Evolutionary conservation across 148 eudicot genomes (phyloP), one percentile per base, ranked within the genome.

Genomic region (Nepenthes gracilis): DNA sequence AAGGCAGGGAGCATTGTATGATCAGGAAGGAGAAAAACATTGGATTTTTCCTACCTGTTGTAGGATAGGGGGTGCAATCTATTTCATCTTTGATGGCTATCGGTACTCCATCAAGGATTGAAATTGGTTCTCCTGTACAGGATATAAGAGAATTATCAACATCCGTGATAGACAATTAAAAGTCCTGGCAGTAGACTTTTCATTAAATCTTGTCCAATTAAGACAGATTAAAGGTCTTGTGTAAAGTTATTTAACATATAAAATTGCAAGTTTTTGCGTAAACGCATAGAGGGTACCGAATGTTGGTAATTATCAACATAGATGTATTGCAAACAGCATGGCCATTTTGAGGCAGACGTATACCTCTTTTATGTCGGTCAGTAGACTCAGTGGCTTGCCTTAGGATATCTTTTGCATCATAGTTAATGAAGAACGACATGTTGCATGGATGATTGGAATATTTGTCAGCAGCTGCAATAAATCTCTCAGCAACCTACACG

Each of bases 61-160:
- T 93, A 67, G 99, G 95, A 76, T 93, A 93, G 50, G 99, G 99
- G 36, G 65, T 72, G 69, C 99, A 93, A 70, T 93, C 99, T 51
- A 93, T 88, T 74, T 93, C 99, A 66, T 93, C 99, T 77, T 93
- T 93, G 55, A 93, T 64, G 36, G 95, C 99, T 66, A 93, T 64
- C 36, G 89, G 96, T 36, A 93, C 89, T 70, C 96, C 99, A 76
- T 93, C 99, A 12, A 93, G 80, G 54, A 77, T 74, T 45, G 99
- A 93, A 55, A 88, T 78, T 55, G 83, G 82, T 72, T 88, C 83
- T 68, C 99, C 99, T 93, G 63, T 34, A 69, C 32, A 62, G n/a
- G 50, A 49, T 13, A 64, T 54, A 11, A 2, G 12, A 63, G 49
- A 37, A 15, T 12, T 9, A 35, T 51, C 36, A 49, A 13, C 14